A percentile compares a stretch with the other conserved stretches of the same genome.
Conservation (phyloP, 495 filamentous ascomycete genomes). For the Penicillium roqueforti region DNA sequence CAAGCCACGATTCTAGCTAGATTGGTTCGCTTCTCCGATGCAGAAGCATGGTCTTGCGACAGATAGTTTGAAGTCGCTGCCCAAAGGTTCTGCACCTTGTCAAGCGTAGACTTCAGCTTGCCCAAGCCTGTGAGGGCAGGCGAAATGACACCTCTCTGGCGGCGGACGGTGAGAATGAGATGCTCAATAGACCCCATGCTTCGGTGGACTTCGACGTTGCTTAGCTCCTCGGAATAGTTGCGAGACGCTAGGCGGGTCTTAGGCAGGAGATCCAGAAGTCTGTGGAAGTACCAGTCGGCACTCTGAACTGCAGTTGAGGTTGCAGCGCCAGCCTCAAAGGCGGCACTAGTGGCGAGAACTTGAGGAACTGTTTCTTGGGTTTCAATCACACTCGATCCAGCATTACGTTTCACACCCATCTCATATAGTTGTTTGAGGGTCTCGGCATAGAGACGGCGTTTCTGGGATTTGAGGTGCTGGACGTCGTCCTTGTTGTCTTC, state of each 20-base stretch:
- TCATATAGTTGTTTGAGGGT: conserved; percentile 72
- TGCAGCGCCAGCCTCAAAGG: conserved; percentile 25
- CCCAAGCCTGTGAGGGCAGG: conserved; percentile 35
- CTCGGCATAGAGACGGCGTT: conserved; percentile 87
- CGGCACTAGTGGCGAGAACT: conserved; percentile 55
- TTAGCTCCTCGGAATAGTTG: conserved; percentile 81
- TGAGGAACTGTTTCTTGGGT: conserved; percentile 66
- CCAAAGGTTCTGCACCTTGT: conserved; percentile 43
- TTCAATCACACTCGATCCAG: conserved; percentile 61
- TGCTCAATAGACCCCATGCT: conserved; percentile 81
- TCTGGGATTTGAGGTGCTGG: conserved; percentile 82
- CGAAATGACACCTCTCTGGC: conserved; percentile 59
- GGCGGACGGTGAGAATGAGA: conserved; percentile 61
- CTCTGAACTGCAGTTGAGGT: conserved; percentile 27
- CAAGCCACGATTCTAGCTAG: conserved; percentile 38
- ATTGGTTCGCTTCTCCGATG: conserved; percentile 16
- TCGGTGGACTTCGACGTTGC: conserved; percentile 65
- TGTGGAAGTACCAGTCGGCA: conserved; percentile 73
- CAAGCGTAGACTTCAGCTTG: conserved; percentile 33
- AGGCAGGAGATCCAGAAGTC: conserved; percentile 65
- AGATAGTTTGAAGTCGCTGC: conserved; percentile 29
- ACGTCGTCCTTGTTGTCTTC: conserved; percentile 78
- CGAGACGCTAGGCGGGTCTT: conserved; percentile 58
- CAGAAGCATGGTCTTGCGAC: conserved; percentile 21
- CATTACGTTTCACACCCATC: conserved; percentile 84